A percentile compares a stretch with the other conserved stretches of the same genome.
Conservation (phyloP, 345 rosid genomes). For the Ceriops zippeliana region DNA sequence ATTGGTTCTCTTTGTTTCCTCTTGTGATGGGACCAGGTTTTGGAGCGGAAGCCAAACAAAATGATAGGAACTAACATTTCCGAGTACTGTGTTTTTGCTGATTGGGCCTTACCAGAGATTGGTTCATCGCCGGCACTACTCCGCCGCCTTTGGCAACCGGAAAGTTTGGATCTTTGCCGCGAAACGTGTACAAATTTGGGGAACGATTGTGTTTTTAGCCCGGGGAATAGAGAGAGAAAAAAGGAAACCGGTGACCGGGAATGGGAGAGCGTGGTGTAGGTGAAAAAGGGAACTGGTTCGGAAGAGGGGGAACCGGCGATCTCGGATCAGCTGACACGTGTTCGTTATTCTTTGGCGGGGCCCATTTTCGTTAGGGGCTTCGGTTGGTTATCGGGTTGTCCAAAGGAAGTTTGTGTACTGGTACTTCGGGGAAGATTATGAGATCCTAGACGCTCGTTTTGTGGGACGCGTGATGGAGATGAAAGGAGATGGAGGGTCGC, state of each 20-base stretch:
- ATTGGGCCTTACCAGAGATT: slow-evolving; percentile 7
- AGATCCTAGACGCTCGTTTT: background rate
- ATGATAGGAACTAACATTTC: slow-evolving; percentile 26
- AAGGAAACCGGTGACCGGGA: slow-evolving; percentile 8
- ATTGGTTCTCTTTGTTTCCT: background rate
- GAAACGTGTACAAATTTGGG: too few relatives aligned
- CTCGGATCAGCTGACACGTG: slow-evolving; percentile 9
- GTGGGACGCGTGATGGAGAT: background rate
- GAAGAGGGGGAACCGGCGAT: too few relatives aligned
- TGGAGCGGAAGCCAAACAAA: slow-evolving; percentile 19
- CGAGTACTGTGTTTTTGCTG: background rate
- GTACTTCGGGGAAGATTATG: background rate
- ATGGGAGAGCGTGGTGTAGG: background rate
- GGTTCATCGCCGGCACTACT: slow-evolving; percentile 9
- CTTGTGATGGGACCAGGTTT: slow-evolving; percentile 24
- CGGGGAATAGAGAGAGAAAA: background rate
- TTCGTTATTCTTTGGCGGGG: slow-evolving; percentile 4
- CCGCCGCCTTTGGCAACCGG: slow-evolving; percentile 9
- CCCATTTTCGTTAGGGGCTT: too few relatives aligned
- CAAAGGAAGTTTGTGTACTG: background rate
- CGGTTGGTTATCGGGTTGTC: background rate
- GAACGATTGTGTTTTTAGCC: background rate
- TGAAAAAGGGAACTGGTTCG: background rate
- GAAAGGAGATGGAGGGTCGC: background rate
- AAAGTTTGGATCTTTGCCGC: slow-evolving; percentile 9